Percentiles rank a stretch among this genome's conserved stretches.
These are phyloP conservation scores for Rauvolfia tetraphylla DNA, from an alignment of 257 asterid species.

Conservation along the genomic window DNA sequence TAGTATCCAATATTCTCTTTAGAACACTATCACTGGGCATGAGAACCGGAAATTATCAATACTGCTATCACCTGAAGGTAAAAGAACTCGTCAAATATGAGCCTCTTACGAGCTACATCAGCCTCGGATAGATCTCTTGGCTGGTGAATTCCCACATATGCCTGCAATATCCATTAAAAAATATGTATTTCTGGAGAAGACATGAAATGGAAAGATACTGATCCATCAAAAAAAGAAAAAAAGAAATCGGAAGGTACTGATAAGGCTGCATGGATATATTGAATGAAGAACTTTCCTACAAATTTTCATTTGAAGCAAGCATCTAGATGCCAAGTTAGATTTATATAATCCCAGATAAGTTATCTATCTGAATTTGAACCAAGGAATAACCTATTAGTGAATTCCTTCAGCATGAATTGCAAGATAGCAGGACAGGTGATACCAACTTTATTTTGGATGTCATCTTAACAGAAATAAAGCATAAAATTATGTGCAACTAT, in stretches of 20 bases:
- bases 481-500: neutral
- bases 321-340: neutral
- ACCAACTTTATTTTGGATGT: neutral
- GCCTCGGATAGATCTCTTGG: constrained; percentile 68
- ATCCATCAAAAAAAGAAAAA: neutral
- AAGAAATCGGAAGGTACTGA: neutral
- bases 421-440: neutral
- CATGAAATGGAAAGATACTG: neutral
- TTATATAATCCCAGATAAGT: neutral
- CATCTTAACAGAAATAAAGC: neutral
- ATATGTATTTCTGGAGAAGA: neutral
- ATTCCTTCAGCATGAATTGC: neutral
- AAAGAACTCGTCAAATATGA: constrained; percentile 93
- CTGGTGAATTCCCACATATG: constrained; percentile 88
- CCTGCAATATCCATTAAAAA: constrained; percentile 40
- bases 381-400: neutral
- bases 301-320: neutral
- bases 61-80: constrained; percentile 70
- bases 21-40: neutral
- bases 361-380: neutral
- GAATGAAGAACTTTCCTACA: neutral
- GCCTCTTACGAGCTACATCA: constrained; percentile 88
- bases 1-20: neutral
- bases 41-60: constrained; percentile 11
- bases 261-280: neutral